phyloP scores from a whole-genome alignment of 164 flowering plant species.

The Stephania japonica region DNA sequence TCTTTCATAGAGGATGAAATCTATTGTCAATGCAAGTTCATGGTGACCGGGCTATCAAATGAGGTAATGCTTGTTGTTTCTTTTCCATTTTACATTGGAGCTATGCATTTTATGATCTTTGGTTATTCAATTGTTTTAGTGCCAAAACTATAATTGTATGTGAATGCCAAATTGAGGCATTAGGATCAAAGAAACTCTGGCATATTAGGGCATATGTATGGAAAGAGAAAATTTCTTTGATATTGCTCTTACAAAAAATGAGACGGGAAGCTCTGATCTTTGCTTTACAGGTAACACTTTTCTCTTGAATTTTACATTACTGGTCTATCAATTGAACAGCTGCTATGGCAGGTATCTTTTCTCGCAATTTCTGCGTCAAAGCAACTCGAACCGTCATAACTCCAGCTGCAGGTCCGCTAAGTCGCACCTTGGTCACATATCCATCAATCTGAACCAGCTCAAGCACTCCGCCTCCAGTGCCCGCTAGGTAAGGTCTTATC shows the following conservation, averaged over 20 bases:
- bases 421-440: slow-evolving; percentile 60
- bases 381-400: slow-evolving; percentile 98
- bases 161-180: background rate
- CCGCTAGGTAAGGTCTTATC: slow-evolving; percentile 83
- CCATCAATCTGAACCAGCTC: slow-evolving; percentile 67
- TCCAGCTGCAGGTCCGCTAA: slow-evolving; percentile 83
- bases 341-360: slow-evolving; percentile 74
- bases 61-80: slow-evolving; percentile 5
- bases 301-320: background rate
- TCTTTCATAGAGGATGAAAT: too few relatives aligned
- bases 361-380: slow-evolving; percentile 82
- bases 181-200: too few relatives aligned
- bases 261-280: background rate
- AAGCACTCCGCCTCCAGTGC: slow-evolving; percentile 79
- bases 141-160: background rate
- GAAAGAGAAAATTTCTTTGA: background rate
- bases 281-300: slow-evolving; percentile 3
- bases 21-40: background rate
- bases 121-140: background rate
- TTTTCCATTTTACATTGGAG: background rate
- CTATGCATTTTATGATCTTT: background rate
- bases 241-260: background rate
- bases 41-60: background rate
- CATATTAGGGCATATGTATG: too few relatives aligned
- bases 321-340: slow-evolving; percentile 56